Percentiles rank a stretch among this genome's conserved stretches.
These are phyloP conservation scores for Cruciata laevipes DNA, from an alignment of 257 asterid species.

Conservation along the genomic window DNA sequence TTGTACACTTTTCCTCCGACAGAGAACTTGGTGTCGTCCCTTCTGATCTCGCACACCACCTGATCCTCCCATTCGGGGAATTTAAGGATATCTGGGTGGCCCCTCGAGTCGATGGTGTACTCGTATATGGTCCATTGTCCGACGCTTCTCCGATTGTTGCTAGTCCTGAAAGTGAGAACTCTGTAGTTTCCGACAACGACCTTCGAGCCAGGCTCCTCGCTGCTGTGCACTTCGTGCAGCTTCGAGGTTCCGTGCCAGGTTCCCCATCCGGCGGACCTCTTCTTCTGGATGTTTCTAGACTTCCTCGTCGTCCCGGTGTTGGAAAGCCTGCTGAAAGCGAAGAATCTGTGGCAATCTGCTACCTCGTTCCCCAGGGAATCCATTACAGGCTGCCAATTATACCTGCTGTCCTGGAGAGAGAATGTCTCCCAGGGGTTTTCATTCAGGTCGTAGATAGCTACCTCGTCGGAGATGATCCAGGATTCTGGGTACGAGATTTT, in stretches of 20 bases:
- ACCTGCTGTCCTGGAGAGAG: too few relatives aligned
- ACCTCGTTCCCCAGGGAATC: not conserved
- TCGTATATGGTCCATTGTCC: conserved; percentile 4
- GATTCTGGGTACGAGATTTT: not conserved
- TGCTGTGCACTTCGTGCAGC: not conserved
- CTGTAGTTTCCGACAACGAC: not conserved
- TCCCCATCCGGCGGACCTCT: not conserved
- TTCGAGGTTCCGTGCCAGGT: not conserved
- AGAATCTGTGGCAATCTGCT: not conserved
- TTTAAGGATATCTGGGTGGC: not conserved
- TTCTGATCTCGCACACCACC: not conserved
- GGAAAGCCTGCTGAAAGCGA: not conserved
- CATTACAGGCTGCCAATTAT: not conserved
- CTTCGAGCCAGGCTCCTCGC: not conserved
- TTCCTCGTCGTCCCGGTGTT: not conserved
- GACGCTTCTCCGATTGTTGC: not conserved
- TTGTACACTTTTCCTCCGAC: not conserved
- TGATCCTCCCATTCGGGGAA: not conserved
- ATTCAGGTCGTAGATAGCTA: not conserved
- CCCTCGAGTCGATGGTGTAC: not conserved
- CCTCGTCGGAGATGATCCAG: not conserved
- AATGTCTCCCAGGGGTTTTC: not conserved
- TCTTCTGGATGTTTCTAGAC: not conserved
- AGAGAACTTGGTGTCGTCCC: not conserved
- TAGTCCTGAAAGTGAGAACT: not conserved